Evolutionary conservation across 1,284 basidiomycete species (phyloP), one percentile per base, ranked within the genome.

Genomic region (Apiotrichum laibachii): DNA sequence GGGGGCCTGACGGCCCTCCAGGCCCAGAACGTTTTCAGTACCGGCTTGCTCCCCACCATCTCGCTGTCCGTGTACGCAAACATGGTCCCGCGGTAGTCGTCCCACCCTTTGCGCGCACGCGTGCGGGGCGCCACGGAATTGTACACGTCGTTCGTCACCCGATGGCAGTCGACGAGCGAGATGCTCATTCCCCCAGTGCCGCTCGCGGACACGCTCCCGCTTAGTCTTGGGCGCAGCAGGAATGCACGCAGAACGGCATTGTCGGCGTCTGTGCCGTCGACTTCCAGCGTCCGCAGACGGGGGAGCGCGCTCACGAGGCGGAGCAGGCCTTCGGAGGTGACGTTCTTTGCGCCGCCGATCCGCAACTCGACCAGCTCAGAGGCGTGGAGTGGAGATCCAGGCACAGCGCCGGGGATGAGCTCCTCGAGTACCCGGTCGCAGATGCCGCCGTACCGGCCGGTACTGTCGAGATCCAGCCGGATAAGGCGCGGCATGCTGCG

Each of bases 381-480:
- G 19, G 31, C 21, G 7, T 34, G 35, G 15, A 61, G 59, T 0
- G 54, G 47, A 13, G 53, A 53, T 13, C 49, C 51, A 19, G 40
- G 37, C 21, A 47, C 49, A 5, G 62, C 59, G 18, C 62, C 62
- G 7, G 62, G 62, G 39, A 63, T 59, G 22, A 63, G 56, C 51
- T 63, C 62, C 43, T 56, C 77, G 21, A 96, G 72, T 16, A 92
- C 82, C 0, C 80, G 79, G 74, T 96, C 91, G 1, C 84, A 87
- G 53, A 95, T 85, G 26, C 87, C 84, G 16, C 77, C 79, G 46
- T 63, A 55, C 2, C 53, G 34, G 0, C 69, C 70, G 3, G 89
- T 89, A 61, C 90, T 88, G 72, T 96, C 94, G 35, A 97, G 78
- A 72, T 97, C 94, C 46, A 97, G 76, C 54, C 84, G 85, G 53